A percentile compares a stretch with the other conserved stretches of the same genome.
phyloP scores from a whole-genome alignment of 306 rosid genomes.

The Prunus kanzakura region DNA sequence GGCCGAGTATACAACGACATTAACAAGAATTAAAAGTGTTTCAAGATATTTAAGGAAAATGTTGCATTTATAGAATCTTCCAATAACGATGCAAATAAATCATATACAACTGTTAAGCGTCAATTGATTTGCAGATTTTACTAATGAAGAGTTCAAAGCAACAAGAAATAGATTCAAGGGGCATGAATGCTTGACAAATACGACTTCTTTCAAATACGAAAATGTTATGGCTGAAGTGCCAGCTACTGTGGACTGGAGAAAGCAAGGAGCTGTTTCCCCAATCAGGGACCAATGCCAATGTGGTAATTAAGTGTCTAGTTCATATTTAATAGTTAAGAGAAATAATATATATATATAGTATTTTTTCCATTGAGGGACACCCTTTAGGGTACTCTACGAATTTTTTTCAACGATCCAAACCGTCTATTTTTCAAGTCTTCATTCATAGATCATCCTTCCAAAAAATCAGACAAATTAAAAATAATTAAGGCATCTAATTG shows the following conservation, averaged over 20 bases:
- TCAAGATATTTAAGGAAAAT: conserved; percentile 28
- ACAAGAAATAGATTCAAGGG: conserved; percentile 43
- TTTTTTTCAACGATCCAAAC: no score
- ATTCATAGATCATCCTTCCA: no score
- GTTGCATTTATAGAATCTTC: conserved; percentile 8
- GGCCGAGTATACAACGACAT: conserved; percentile 20
- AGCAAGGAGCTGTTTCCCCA: conserved; percentile 37
- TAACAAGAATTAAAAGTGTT: conserved; percentile 25
- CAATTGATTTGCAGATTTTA: conserved; percentile 20
- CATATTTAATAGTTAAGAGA: no score
- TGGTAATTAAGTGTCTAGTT: conserved; percentile 10
- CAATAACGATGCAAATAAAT: conserved; percentile 28
- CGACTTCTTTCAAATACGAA: neutral
- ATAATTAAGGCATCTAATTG: no score
- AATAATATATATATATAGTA: no score
- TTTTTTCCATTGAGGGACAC: no score
- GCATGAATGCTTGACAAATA: conserved; percentile 30
- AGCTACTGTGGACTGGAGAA: conserved; percentile 31
- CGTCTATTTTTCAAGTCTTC: no score
- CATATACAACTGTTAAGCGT: conserved; percentile 20
- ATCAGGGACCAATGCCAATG: conserved; percentile 38
- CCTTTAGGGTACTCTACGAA: no score
- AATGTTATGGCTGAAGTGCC: conserved; percentile 15
- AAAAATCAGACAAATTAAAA: no score
- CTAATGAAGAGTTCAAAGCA: conserved; percentile 37